Conservation (phyloP, 2,329 filamentous ascomycete species). For the Aspergillus neotritici region DNA sequence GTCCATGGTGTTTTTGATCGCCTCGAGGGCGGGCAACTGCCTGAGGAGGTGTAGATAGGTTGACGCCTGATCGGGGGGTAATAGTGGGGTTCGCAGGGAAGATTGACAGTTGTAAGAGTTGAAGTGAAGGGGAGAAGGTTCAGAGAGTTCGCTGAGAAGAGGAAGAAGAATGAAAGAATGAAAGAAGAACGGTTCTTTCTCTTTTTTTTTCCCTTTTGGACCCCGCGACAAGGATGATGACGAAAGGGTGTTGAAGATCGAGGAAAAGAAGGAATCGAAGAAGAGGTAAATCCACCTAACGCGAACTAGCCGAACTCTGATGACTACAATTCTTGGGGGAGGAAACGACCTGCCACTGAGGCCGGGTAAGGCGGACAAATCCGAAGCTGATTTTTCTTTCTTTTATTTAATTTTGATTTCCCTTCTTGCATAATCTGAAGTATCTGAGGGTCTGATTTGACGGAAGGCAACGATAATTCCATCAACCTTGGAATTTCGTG, state of each 20-base stretch:
- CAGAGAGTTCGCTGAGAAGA: not conserved
- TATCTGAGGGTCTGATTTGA: not conserved
- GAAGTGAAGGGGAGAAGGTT: not conserved
- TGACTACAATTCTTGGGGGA: too few relatives aligned
- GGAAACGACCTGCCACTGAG: too few relatives aligned
- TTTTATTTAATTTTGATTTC: not conserved
- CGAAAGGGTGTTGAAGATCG: too few relatives aligned
- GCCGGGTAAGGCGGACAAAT: too few relatives aligned
- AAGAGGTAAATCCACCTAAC: too few relatives aligned
- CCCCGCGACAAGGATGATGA: not conserved
- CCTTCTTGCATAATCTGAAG: not conserved
- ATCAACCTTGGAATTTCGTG: not conserved
- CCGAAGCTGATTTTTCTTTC: not conserved
- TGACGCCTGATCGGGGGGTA: slow-evolving; percentile 5
- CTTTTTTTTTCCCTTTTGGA: not conserved
- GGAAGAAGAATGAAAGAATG: not conserved
- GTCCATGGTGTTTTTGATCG: slow-evolving; percentile 30
- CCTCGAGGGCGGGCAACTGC: slow-evolving; percentile 1
- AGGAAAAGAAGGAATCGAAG: too few relatives aligned
- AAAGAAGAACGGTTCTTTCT: slow-evolving; percentile 1
- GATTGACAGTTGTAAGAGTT: slow-evolving; percentile 1
- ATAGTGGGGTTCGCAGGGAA: not conserved
- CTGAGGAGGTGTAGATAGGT: slow-evolving; percentile 1
- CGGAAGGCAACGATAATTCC: too few relatives aligned
- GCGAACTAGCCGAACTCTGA: too few relatives aligned